These are phyloP conservation scores for Saccharomyces hybrid DNA, from an alignment of 1,139 yeast species.

Conservation along the genomic window DNA sequence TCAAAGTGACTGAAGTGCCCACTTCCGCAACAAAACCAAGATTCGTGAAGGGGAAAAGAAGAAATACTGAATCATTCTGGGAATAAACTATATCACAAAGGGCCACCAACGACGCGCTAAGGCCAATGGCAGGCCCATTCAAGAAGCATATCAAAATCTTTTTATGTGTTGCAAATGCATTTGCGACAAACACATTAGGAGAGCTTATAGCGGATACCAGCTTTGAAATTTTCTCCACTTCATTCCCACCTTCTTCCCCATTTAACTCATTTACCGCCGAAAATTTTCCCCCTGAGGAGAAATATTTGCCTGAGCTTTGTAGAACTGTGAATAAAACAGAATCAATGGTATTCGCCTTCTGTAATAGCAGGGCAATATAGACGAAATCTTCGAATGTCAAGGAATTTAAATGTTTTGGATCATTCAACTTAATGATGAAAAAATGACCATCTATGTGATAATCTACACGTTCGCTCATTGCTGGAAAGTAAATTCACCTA, in stretches of 20 bases:
- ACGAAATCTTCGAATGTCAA: constrained; percentile 59
- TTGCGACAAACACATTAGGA: constrained; percentile 60
- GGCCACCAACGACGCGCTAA: constrained; percentile 65
- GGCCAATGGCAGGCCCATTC: constrained; percentile 85
- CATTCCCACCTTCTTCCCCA: constrained; percentile 6
- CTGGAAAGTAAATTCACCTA: background rate
- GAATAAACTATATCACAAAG: constrained; percentile 72
- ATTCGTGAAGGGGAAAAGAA: constrained; percentile 73
- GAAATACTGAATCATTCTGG: constrained; percentile 50
- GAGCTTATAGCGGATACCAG: constrained; percentile 49
- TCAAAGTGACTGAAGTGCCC: constrained; percentile 61
- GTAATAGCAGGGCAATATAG: constrained; percentile 50
- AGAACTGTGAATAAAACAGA: constrained; percentile 58
- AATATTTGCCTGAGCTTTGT: constrained; percentile 65
- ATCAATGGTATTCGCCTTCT: constrained; percentile 58
- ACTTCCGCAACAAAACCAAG: constrained; percentile 85
- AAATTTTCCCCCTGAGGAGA: constrained; percentile 81
- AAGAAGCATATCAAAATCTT: constrained; percentile 69
- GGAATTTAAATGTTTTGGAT: constrained; percentile 60
- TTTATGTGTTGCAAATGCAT: constrained; percentile 59
- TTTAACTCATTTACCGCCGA: constrained; percentile 30
- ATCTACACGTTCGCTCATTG: background rate
- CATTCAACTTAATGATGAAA: constrained; percentile 55
- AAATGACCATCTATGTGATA: constrained; percentile 11
- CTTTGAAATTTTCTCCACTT: constrained; percentile 34